Evolutionary conservation across 1,139 yeast genomes (phyloP).

Genomic region (Zygoascus meyerae): DNA sequence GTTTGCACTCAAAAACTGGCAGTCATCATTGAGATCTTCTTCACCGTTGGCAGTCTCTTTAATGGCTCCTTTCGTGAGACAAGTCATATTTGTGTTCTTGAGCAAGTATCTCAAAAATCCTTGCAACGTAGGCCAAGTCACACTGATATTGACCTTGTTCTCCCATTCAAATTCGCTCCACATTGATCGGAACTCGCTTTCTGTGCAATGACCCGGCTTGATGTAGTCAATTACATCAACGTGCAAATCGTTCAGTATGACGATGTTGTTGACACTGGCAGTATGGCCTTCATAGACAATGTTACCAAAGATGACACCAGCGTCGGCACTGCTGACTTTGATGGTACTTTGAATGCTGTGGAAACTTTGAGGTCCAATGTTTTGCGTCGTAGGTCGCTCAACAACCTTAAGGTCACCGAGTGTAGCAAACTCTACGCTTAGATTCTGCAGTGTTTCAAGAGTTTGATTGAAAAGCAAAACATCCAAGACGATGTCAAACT

Average conservation of each 20-base stretch:
- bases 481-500: constrained; percentile 91
- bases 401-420: constrained; percentile 93
- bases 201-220: constrained; percentile 87
- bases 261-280: constrained; percentile 84
- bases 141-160: constrained; percentile 87
- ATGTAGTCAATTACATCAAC: constrained; percentile 97
- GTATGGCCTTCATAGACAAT: constrained; percentile 95
- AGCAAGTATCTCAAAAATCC: constrained; percentile 74
- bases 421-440: constrained; percentile 93
- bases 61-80: constrained; percentile 86
- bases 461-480: constrained; percentile 95
- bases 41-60: constrained; percentile 21
- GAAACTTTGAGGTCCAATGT: constrained; percentile 95
- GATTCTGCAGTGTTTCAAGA: constrained; percentile 78
- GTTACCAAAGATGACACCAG: constrained; percentile 96
- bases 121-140: constrained; percentile 61
- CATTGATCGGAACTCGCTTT: constrained; percentile 89
- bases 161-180: constrained; percentile 99
- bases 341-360: constrained; percentile 82
- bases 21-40: constrained; percentile 63
- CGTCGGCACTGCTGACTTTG: constrained; percentile 94
- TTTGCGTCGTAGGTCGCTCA: constrained; percentile 88
- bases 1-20: constrained; percentile 92
- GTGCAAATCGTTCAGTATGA: constrained; percentile 89
- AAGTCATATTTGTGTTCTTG: constrained; percentile 86